A percentile compares a stretch with the other conserved stretches of the same genome.
These are phyloP conservation scores for Candolleomyces eurysporus DNA, from an alignment of 768 basidiomycete genomes.

Conservation along the genomic window DNA sequence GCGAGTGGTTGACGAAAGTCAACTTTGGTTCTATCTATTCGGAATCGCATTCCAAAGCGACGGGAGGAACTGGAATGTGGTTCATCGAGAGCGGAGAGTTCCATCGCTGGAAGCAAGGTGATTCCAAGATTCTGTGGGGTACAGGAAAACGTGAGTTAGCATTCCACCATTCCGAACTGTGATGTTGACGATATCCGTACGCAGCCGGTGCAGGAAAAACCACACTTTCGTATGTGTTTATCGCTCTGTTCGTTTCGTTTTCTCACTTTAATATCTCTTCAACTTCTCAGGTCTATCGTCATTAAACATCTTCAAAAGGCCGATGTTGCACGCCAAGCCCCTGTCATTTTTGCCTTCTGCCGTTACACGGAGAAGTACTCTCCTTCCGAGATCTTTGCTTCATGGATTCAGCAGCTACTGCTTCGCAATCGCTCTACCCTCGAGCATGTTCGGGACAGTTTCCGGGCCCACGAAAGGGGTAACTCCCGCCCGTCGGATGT, in stretches of 20 bases:
- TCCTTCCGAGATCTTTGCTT: not conserved
- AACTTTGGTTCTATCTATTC: not conserved
- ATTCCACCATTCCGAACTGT: too few species aligned
- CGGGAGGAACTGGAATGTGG: not conserved
- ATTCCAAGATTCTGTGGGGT: not conserved
- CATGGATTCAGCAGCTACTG: not conserved
- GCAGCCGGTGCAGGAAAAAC: constrained; percentile 2
- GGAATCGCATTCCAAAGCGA: not conserved
- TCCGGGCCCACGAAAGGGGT: not conserved
- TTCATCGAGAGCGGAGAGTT: not conserved
- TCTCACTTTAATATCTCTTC: not conserved
- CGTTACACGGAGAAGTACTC: constrained; percentile 1
- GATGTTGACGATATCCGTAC: not conserved
- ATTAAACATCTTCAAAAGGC: not conserved
- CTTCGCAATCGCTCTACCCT: not conserved
- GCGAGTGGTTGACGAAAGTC: not conserved
- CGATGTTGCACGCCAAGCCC: not conserved
- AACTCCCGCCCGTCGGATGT: not conserved
- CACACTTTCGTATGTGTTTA: not conserved
- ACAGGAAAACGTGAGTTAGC: not conserved
- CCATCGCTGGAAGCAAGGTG: not conserved
- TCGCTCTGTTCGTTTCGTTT: too few species aligned
- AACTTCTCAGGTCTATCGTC: not conserved
- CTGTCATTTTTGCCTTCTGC: constrained; percentile 1
- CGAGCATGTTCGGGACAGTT: not conserved